A percentile compares a stretch with the other conserved stretches of the same genome.
These are phyloP conservation scores for Bruguiera parviflora DNA, from an alignment of 345 rosid genomes.

Conservation along the genomic window DNA sequence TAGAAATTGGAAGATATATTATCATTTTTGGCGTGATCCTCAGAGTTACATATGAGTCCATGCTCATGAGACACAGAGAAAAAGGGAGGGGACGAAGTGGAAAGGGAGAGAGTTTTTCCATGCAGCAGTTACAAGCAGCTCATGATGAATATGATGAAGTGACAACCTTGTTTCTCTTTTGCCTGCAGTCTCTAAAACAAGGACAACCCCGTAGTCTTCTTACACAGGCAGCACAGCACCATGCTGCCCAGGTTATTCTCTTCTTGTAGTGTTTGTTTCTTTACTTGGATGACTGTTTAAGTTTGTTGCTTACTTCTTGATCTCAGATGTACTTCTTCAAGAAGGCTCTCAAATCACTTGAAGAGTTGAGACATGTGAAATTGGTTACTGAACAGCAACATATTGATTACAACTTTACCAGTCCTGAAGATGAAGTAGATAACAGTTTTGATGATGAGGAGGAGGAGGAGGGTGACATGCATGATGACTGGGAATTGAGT, in stretches of 20 bases:
- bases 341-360: constrained; percentile 78
- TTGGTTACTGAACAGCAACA: constrained; percentile 64
- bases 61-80: constrained; percentile 63
- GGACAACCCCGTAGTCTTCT: constrained; percentile 91
- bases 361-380: constrained; percentile 66
- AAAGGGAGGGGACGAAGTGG: constrained; percentile 66
- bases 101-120: constrained; percentile 48
- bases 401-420: constrained; percentile 74
- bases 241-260: constrained; percentile 82
- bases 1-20: constrained; percentile 4
- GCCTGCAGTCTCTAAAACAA: constrained; percentile 89
- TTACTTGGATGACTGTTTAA: constrained; percentile 2
- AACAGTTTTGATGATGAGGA: constrained; percentile 47
- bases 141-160: constrained; percentile 71
- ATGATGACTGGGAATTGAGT: constrained; percentile 76
- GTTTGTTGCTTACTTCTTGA: constrained; percentile 14
- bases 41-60: constrained; percentile 72
- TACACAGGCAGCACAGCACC: constrained; percentile 90
- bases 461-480: constrained; percentile 36
- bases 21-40: constrained; percentile 25
- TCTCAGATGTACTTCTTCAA: constrained; percentile 73
- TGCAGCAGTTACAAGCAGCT: constrained; percentile 66
- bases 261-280: background rate
- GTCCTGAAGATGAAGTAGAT: constrained; percentile 59
- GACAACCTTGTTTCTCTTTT: constrained; percentile 75